Conservation (phyloP, 139 green algal species). For the Medakamo hakoo region DNA sequence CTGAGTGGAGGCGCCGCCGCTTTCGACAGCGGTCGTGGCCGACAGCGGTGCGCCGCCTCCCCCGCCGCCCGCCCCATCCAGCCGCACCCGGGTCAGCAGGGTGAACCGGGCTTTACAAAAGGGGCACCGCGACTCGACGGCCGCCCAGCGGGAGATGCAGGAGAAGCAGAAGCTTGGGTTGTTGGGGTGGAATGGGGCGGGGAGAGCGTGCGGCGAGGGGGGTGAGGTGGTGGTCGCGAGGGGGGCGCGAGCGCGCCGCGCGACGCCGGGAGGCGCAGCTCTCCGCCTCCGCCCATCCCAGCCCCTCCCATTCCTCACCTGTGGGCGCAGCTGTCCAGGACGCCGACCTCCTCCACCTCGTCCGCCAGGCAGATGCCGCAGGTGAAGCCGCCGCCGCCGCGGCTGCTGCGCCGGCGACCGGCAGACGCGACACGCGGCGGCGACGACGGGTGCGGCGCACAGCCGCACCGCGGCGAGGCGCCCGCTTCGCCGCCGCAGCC, state of each 20-base stretch:
- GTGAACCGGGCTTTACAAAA: constrained; percentile 49
- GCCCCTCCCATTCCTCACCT: constrained; percentile 5
- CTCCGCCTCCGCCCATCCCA: too few species aligned
- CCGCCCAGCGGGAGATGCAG: constrained; percentile 45
- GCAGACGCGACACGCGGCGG: too few species aligned
- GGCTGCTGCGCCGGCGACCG: too few species aligned
- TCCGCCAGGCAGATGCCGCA: constrained; percentile 38
- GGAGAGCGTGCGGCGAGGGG: neutral
- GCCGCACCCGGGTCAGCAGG: constrained; percentile 27
- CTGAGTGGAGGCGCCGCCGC: neutral
- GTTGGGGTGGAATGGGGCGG: neutral
- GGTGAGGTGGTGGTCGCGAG: neutral
- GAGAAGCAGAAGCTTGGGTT: constrained; percentile 39
- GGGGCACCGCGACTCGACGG: constrained; percentile 44
- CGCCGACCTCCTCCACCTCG: constrained; percentile 24
- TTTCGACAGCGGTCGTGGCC: neutral
- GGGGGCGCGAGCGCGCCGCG: too few species aligned
- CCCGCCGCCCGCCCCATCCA: constrained; percentile 2
- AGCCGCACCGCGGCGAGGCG: too few species aligned
- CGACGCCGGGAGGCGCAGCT: too few species aligned
- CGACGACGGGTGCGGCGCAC: too few species aligned
- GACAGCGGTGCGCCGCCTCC: neutral
- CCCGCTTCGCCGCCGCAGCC: too few species aligned
- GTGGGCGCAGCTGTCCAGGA: constrained; percentile 36
- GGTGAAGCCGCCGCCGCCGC: neutral